Conservation (phyloP, 192 early-diverging fungal genomes). For the Cladochytrium replicatum region DNA sequence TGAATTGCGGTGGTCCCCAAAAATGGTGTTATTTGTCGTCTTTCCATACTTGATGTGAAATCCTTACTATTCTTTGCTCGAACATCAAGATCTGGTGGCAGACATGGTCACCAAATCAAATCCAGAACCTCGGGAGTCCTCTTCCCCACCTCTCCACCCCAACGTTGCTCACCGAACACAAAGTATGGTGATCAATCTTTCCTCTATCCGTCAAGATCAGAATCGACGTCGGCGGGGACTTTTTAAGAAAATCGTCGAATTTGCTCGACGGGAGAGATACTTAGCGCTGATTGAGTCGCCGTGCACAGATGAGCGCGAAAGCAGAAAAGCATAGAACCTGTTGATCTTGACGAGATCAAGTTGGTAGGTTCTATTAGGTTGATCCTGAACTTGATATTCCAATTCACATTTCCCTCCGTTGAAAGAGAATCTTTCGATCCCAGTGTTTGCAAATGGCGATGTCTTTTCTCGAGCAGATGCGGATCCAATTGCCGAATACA, state of each 20-base stretch:
- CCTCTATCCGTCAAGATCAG: slow-evolving; percentile 85
- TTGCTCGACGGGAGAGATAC: slow-evolving; percentile 68
- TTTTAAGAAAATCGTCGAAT: slow-evolving; percentile 68
- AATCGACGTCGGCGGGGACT: slow-evolving; percentile 69
- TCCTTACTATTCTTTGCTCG: too few relatives aligned
- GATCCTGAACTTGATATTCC: background rate
- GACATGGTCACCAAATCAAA: slow-evolving; percentile 83
- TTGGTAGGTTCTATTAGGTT: slow-evolving; percentile 35
- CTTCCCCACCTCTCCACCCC: slow-evolving; percentile 9
- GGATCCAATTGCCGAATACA: slow-evolving; percentile 60
- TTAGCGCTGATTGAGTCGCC: slow-evolving; percentile 74
- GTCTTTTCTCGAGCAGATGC: slow-evolving; percentile 71
- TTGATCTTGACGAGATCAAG: slow-evolving; percentile 70
- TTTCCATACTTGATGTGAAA: too few relatives aligned
- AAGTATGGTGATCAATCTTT: slow-evolving; percentile 15
- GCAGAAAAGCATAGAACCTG: slow-evolving; percentile 71
- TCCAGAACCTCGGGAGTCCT: slow-evolving; percentile 24
- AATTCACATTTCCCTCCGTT: slow-evolving; percentile 15
- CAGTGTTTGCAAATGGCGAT: slow-evolving; percentile 83
- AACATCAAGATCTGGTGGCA: slow-evolving; percentile 73
- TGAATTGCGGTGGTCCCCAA: slow-evolving; percentile 94
- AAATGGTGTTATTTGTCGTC: too few relatives aligned
- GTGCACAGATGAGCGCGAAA: slow-evolving; percentile 81
- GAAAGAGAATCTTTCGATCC: slow-evolving; percentile 67
- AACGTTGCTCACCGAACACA: background rate